Evolutionary conservation across 129 eudicot genomes (phyloP), one percentile per base, ranked within the genome.

Genomic region (Silybum marianum): DNA sequence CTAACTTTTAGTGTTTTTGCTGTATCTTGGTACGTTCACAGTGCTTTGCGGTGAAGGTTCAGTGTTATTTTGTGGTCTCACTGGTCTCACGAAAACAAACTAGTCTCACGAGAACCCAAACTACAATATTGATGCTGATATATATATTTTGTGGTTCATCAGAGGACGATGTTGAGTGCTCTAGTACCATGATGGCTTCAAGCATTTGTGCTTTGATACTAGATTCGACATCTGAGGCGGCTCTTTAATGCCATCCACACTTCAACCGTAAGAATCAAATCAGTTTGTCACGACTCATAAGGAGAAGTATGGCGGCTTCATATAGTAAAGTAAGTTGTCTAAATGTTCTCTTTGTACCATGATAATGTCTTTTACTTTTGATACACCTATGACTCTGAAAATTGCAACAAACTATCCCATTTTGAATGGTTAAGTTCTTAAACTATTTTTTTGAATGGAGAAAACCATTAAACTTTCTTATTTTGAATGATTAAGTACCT

Each of bases 171-270:
- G 72, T 36, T 78, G 95, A 95, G 58, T 54, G 69, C 65, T 78
- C 94, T 75, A 66, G 79, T 58, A 83, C 88, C 26, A 88, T 95
- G 98, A 95, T 92, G 97, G 98, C 95, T 73, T 88, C 99, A 84
- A 95, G 93, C 88, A 95, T 95, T 8, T 89, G 98, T 79, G 68
- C 95, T 7, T 81, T 95, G 78, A 84, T 95, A 73, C 82, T 95
- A 72, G 95, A 91, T 82, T 82, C 68, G 3, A 88, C 92, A 71
- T 95, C 98, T 25, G 99, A 95, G 86, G 87, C 84, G 3, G 79
- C 81, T 87, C 95, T 92, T 60, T 80, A 67, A 38, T 38, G 72
- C 25, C 88, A 88, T 79, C 91, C 98, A 30, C 86, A 83, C 38
- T 89, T 95, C 39, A 83, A 66, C 75, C 16, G 16, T 9, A 76